These are phyloP conservation scores for Boletus subcaerulescens DNA, from an alignment of 768 basidiomycete species.

Conservation along the genomic window DNA sequence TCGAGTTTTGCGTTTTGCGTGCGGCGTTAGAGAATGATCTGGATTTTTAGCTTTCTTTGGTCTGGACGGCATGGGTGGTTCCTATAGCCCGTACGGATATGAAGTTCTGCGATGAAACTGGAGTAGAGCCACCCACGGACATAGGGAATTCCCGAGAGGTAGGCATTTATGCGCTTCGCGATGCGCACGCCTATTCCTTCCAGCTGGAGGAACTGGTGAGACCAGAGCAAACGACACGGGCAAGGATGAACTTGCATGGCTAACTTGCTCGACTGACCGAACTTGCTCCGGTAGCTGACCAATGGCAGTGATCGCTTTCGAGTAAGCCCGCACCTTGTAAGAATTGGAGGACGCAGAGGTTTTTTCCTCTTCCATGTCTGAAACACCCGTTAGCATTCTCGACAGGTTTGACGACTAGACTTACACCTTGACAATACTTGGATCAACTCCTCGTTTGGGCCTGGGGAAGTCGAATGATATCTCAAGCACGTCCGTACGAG, in stretches of 20 bases:
- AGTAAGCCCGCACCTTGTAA: slow-evolving; percentile 52
- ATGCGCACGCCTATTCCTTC: slow-evolving; percentile 41
- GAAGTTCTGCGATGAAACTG: slow-evolving; percentile 1
- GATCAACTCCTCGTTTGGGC: slow-evolving; percentile 38
- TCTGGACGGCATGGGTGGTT: slow-evolving; percentile 11
- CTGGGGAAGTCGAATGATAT: slow-evolving; percentile 16
- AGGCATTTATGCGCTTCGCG: slow-evolving; percentile 44
- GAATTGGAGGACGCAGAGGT: slow-evolving; percentile 34
- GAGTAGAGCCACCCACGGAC: slow-evolving; percentile 32
- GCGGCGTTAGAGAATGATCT: slow-evolving; percentile 5
- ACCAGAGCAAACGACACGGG: not conserved
- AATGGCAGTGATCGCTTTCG: slow-evolving; percentile 45
- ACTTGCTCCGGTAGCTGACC: slow-evolving; percentile 41
- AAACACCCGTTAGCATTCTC: not conserved
- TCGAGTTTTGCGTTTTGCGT: not conserved
- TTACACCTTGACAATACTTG: slow-evolving; percentile 43
- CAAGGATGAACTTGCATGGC: slow-evolving; percentile 17
- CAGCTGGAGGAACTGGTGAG: slow-evolving; percentile 24
- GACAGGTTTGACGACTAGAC: slow-evolving; percentile 7
- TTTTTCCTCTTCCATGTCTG: slow-evolving; percentile 45
- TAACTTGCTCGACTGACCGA: slow-evolving; percentile 41
- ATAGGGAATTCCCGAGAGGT: slow-evolving; percentile 31
- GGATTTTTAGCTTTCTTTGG: not conserved
- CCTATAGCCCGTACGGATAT: slow-evolving; percentile 8
- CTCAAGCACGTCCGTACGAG: slow-evolving; percentile 9